Evolutionary conservation across 768 basidiomycete species (phyloP), one percentile per base, ranked within the genome.

Genomic region (Trametes elegans): DNA sequence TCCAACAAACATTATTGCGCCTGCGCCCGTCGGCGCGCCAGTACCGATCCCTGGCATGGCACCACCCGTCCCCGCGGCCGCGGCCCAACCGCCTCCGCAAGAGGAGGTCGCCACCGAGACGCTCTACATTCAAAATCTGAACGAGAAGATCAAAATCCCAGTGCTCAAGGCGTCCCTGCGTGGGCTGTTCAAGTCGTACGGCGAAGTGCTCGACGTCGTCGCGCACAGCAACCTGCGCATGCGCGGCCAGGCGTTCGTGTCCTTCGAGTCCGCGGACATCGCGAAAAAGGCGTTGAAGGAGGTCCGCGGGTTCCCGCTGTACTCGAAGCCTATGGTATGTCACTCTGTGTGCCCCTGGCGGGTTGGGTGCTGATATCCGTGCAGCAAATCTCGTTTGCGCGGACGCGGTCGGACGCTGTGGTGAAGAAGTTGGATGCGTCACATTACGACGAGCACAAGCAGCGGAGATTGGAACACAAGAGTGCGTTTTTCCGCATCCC

Each of bases 181-280:
- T 11, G 88, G 88, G 29, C 78, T 99, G 27, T 98, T 99, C 80
- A 93, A 93, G 70, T 80, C 87, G 13, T 99, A 98, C 65, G 93
- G 94, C 11, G 87, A 90, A 58, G 89, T 99, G 16, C 73, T 98
- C 24, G 93, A 96, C 67, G 93, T 99, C n/a, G 89, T 94, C 18
- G 94, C 95, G 9, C 97, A 99, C 70, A 74, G 78, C 48, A 98
- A 97, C 76, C 73, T 99, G 57, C 85, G 97, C 34, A 99, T 99
- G 97, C 81, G 97, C 34, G 97, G 97, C 14, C 97, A 99, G 73
- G 97, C 97, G 3, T 99, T 99, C 68, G 92, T 99, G 32, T 93
- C 91, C 32, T 97, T 99, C 70, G 79, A 79, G 53, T 84, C 84
- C 29, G 76, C 84, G 48, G 93, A 98, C 54, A 81, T 82, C 53